Conservation (phyloP, 2,329 filamentous ascomycete genomes). For the Dactylonectria estremocensis region DNA sequence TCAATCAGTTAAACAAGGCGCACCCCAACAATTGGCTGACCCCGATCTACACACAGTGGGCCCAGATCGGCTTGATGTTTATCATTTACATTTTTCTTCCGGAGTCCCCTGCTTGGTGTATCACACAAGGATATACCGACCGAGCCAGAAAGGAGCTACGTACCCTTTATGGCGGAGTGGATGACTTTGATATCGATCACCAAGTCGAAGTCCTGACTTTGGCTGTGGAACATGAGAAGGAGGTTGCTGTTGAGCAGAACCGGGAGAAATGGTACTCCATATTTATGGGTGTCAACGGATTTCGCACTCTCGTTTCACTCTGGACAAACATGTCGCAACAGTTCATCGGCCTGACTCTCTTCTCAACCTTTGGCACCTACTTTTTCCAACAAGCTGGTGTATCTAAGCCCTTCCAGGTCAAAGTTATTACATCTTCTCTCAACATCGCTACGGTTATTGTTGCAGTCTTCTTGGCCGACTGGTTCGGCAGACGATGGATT, state of each 20-base stretch:
- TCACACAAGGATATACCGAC: conserved; percentile 35
- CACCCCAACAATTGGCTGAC: conserved; percentile 55
- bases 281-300: conserved; percentile 23
- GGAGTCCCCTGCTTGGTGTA: conserved; percentile 56
- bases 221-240: conserved; percentile 45
- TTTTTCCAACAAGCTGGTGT: conserved; percentile 53
- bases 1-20: conserved; percentile 52
- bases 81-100: conserved; percentile 52
- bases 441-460: conserved; percentile 31
- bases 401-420: conserved; percentile 36
- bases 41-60: conserved; percentile 63
- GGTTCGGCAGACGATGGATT: conserved; percentile 1
- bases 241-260: conserved; percentile 41
- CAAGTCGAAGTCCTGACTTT: conserved; percentile 45
- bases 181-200: conserved; percentile 49
- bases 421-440: conserved; percentile 31
- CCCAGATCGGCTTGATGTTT: conserved; percentile 48
- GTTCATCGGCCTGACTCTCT: conserved; percentile 16
- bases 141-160: conserved; percentile 27
- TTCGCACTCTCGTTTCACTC: conserved; percentile 49
- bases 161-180: conserved; percentile 44
- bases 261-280: conserved; percentile 44
- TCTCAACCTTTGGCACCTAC: conserved; percentile 69
- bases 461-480: conserved; percentile 13
- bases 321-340: conserved; percentile 47